phyloP scores from a whole-genome alignment of 2,329 filamentous ascomycete species.

The Xylaria sp. region DNA sequence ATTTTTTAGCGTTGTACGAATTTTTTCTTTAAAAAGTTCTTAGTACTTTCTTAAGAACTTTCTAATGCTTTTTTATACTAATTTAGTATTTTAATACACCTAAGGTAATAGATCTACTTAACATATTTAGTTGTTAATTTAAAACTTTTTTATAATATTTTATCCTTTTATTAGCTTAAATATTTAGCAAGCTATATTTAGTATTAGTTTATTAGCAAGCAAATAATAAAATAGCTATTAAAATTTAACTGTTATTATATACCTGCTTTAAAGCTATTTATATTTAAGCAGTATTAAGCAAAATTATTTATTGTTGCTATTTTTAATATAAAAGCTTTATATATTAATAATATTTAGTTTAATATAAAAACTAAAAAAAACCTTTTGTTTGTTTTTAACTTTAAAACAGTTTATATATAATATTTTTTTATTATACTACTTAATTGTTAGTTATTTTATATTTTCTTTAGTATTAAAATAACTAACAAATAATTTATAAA shows the following conservation, averaged over 20 bases:
- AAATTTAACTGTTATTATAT: neutral
- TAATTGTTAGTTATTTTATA: neutral
- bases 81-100: neutral
- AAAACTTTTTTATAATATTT: too few relatives aligned
- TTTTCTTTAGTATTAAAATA: neutral
- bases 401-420: neutral
- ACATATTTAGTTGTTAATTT: neutral
- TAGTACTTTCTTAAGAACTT: neutral
- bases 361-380: neutral
- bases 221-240: neutral
- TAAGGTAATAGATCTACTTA: neutral
- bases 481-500: too few relatives aligned
- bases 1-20: neutral
- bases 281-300: neutral
- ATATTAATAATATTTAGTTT: neutral
- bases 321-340: neutral
- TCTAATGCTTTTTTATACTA: neutral
- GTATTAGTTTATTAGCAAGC: neutral
- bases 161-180: neutral
- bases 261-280: neutral
- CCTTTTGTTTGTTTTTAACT: conserved; percentile 1
- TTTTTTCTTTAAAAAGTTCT: neutral
- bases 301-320: neutral
- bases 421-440: neutral
- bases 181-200: neutral